These are phyloP conservation scores for Salix koriyanagi DNA, from an alignment of 345 rosid species.

Conservation along the genomic window DNA sequence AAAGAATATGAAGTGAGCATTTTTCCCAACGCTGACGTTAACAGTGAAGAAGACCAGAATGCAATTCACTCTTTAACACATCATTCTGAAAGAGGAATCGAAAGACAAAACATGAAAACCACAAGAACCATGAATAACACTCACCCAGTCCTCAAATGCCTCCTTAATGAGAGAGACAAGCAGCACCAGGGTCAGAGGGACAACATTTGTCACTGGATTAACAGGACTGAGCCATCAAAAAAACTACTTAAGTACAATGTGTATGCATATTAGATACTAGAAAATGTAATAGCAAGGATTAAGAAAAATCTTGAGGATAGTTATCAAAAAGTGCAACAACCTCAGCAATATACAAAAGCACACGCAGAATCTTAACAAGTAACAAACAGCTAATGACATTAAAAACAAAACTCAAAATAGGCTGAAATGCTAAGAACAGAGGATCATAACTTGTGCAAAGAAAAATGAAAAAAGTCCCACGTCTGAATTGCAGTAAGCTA, in stretches of 20 bases:
- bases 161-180: slow-evolving; percentile 94
- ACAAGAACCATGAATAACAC: slow-evolving; percentile 23
- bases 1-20: slow-evolving; percentile 13
- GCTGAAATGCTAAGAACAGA: neutral
- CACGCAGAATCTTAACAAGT: neutral
- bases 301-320: neutral
- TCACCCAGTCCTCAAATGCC: slow-evolving; percentile 98
- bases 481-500: neutral
- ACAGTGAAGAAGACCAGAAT: neutral
- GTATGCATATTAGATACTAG: neutral
- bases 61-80: neutral
- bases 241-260: neutral
- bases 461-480: neutral
- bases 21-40: neutral
- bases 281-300: neutral
- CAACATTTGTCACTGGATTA: slow-evolving; percentile 90
- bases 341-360: neutral
- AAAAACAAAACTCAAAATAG: neutral
- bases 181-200: slow-evolving; percentile 89
- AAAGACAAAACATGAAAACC: slow-evolving; percentile 3
- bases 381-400: neutral
- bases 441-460: neutral
- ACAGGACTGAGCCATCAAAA: slow-evolving; percentile 70
- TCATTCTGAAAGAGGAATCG: slow-evolving; percentile 3
- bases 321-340: neutral